These are phyloP conservation scores for Anisodus tanguticus DNA, from an alignment of 257 asterid species.

Conservation along the genomic window DNA sequence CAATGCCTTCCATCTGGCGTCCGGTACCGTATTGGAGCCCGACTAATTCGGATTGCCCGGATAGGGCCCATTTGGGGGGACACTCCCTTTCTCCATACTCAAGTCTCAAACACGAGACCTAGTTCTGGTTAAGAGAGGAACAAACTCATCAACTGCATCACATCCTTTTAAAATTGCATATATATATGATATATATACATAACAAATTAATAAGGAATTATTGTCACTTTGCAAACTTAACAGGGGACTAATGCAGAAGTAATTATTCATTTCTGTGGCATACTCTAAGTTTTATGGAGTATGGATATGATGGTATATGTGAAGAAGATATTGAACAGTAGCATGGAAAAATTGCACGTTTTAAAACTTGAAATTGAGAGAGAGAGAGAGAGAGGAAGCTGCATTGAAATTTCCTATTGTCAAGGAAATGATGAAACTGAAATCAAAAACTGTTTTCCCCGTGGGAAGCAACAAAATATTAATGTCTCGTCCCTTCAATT, in stretches of 20 bases:
- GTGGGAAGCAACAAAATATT: not conserved
- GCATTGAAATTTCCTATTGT: conserved; percentile 27
- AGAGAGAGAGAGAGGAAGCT: conserved; percentile 4
- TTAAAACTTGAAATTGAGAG: not conserved
- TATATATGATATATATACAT: not conserved
- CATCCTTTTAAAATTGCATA: not conserved
- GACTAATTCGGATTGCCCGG: no score
- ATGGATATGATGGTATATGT: not conserved
- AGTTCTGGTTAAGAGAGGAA: no score
- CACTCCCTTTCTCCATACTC: no score
- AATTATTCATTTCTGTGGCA: no score
- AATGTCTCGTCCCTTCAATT: not conserved
- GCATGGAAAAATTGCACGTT: not conserved
- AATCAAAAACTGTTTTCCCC: not conserved
- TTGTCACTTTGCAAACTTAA: not conserved
- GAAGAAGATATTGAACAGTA: not conserved
- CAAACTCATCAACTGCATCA: no score
- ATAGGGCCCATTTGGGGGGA: no score
- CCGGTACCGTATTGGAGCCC: no score
- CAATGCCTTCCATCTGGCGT: no score
- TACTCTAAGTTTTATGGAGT: not conserved
- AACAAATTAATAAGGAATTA: not conserved
- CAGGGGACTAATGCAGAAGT: no score
- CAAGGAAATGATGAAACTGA: not conserved
- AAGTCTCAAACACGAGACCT: not conserved